Evolutionary conservation across 495 filamentous ascomycete genomes (phyloP).

Genomic region (Lasiosphaeria hispida): DNA sequence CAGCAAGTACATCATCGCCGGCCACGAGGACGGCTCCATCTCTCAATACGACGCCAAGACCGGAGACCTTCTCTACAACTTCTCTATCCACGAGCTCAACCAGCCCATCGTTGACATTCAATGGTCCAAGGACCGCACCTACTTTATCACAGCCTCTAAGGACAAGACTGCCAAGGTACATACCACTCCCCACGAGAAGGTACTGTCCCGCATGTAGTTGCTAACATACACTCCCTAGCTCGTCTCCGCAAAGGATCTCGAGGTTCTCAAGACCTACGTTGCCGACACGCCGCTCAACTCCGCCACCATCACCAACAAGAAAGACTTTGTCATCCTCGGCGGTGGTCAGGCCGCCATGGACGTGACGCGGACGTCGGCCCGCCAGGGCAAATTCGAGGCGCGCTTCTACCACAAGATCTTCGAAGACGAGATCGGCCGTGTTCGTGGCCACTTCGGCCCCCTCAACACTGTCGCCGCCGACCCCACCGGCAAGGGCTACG

Average conservation of each 20-base stretch:
- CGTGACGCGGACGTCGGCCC: slow-evolving; percentile 89
- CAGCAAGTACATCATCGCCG: slow-evolving; percentile 91
- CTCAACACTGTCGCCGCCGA: slow-evolving; percentile 80
- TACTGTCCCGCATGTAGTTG: slow-evolving; percentile 3
- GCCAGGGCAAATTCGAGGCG: slow-evolving; percentile 98
- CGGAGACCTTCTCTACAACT: slow-evolving; percentile 76
- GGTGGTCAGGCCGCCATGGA: slow-evolving; percentile 99
- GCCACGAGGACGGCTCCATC: slow-evolving; percentile 92
- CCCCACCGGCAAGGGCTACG: slow-evolving; percentile 86
- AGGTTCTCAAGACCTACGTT: slow-evolving; percentile 85
- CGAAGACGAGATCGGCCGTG: slow-evolving; percentile 96
- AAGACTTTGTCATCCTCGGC: slow-evolving; percentile 95
- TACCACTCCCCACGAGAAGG: neutral
- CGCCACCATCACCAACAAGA: slow-evolving; percentile 87
- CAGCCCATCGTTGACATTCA: slow-evolving; percentile 88
- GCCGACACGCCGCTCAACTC: slow-evolving; percentile 97
- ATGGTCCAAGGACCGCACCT: slow-evolving; percentile 88
- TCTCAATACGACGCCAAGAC: slow-evolving; percentile 95
- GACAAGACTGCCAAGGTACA: slow-evolving; percentile 92
- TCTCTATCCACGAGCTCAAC: slow-evolving; percentile 79
- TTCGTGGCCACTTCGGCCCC: slow-evolving; percentile 94
- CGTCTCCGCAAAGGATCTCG: slow-evolving; percentile 75
- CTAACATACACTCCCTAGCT: slow-evolving; percentile 50
- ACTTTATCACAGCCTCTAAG: slow-evolving; percentile 96
- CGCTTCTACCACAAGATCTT: slow-evolving; percentile 99